These are phyloP conservation scores for Backusella sp. DNA, from an alignment of 192 early-diverging fungal genomes.

Conservation along the genomic window DNA sequence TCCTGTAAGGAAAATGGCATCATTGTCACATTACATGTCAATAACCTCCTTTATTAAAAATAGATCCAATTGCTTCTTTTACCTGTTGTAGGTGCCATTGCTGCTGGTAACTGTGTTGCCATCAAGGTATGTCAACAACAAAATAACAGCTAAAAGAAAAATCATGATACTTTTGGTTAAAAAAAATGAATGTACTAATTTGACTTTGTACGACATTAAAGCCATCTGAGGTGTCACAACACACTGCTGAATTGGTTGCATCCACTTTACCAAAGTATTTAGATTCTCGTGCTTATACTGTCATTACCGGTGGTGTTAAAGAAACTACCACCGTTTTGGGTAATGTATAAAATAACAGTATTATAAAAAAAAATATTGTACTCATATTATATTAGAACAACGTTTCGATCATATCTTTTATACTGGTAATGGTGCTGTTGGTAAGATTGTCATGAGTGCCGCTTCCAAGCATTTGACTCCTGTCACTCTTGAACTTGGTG, in stretches of 20 bases:
- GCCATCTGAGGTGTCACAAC: constrained; percentile 79
- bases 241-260: constrained; percentile 64
- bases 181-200: background rate
- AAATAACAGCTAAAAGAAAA: background rate
- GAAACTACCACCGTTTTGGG: constrained; percentile 66
- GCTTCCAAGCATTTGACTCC: constrained; percentile 79
- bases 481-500: constrained; percentile 89
- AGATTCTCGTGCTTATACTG: constrained; percentile 59
- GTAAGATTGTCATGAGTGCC: constrained; percentile 74
- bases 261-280: constrained; percentile 72
- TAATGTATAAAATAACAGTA: constrained; percentile 28
- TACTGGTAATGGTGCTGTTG: constrained; percentile 80
- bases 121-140: constrained; percentile 46
- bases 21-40: background rate
- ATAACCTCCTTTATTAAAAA: background rate
- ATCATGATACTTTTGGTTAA: too few species aligned
- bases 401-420: constrained; percentile 88
- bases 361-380: constrained; percentile 7
- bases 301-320: constrained; percentile 75
- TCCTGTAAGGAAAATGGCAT: constrained; percentile 21
- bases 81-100: constrained; percentile 83
- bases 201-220: background rate
- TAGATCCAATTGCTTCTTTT: constrained; percentile 61
- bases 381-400: constrained; percentile 51
- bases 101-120: constrained; percentile 84